Conservation (phyloP, 2,329 filamentous ascomycete genomes). For the Rasamsonia emersonii region DNA sequence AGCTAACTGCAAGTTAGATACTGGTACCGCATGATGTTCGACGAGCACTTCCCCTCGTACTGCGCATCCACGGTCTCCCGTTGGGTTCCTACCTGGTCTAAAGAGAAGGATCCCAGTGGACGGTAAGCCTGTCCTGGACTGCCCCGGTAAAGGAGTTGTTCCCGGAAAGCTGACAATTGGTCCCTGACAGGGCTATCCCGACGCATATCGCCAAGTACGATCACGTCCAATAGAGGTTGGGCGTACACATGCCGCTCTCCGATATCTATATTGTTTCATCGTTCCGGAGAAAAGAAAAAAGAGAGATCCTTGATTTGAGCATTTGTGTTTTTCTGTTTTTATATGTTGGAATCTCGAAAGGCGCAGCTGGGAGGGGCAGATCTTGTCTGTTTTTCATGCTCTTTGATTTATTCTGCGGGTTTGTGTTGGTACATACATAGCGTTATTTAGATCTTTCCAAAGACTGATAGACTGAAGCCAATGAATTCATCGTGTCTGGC, state of each 20-base stretch:
- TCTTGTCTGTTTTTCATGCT: no score
- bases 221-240: constrained; percentile 31
- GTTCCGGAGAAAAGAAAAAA: not conserved
- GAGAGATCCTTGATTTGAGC: no score
- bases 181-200: constrained; percentile 63
- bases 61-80: constrained; percentile 91
- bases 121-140: constrained; percentile 46
- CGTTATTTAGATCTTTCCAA: not conserved
- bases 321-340: no score
- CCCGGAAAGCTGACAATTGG: constrained; percentile 6
- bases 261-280: constrained; percentile 1
- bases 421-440: not conserved
- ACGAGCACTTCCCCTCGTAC: constrained; percentile 90
- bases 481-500: no score
- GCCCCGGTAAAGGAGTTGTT: not conserved
- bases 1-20: constrained; percentile 46
- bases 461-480: no score
- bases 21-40: constrained; percentile 98
- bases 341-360: constrained; percentile 1
- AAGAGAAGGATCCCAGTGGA: constrained; percentile 92
- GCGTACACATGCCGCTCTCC: constrained; percentile 6
- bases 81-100: constrained; percentile 96
- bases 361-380: not conserved
- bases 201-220: constrained; percentile 70
- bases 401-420: constrained; percentile 3